Base-by-base conservation (phyloP, 345 rosid genomes). In the Odontarrhena argentea region DNA sequence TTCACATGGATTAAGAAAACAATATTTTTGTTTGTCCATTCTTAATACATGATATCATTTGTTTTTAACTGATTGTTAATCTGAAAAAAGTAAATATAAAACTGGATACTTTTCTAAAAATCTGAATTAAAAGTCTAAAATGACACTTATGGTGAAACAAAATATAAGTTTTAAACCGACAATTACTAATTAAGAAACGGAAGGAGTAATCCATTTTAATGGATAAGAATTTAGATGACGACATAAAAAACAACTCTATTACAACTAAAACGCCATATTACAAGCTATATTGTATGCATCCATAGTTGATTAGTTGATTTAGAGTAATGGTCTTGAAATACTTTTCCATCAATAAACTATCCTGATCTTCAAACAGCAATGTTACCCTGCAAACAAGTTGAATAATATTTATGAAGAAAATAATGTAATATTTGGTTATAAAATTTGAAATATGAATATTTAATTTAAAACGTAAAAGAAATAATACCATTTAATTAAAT, bases 311-410 rank as follows among this genome's bases (percentile, higher is more conserved):
- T 28, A 60, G 26, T 43, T 28, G 44, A 32, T 54, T 45, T 32
- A 22, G 36, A 18, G 44, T 35, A 13, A 30, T 30, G 8, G 52
- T 32, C 44, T 45, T 47, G 9, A 67, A 3, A 45, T 66, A 12
- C 2, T n/a, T 34, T n/a, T 13, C 43, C 70, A 2, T 55, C 61
- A 12, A 3, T 26, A 28, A 8, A 60, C 24, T 26, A 45, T 28
- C 44, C 9, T 45, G 63, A 45, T 24, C 62, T 55, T 55, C 45
- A 66, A 36, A n/a, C 44, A 18, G 10, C 7, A 55, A 34, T 46
- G 30, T 15, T 2, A 26, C 8, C 63, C 55, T 67, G 55, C 9
- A 34, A 9, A 30, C 8, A 60, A 60, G 14, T 2, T 36, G 18
- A 15, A 9, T 9, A 9, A 6, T 3, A 15, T 22, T 45, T 12